Evolutionary conservation across 192 early-diverging fungal genomes (phyloP), one percentile per base, ranked within the genome.

Genomic region (Allomyces arbusculus): DNA sequence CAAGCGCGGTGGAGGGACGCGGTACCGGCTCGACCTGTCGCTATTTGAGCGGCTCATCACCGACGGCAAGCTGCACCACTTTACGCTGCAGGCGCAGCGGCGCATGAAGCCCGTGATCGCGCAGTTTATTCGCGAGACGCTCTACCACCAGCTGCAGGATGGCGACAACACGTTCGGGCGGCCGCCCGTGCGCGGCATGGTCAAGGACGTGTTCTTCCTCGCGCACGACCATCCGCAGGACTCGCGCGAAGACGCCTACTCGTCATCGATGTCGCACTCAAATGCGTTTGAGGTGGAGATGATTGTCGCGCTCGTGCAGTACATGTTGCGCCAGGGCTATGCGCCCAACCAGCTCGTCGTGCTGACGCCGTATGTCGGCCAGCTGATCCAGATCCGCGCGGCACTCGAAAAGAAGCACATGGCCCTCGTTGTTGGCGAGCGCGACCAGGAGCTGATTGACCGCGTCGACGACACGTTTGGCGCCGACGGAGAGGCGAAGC

Each of bases 351-450:
- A 73, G 16, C 64, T 76, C 58, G 72, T 70, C 22, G 63, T 76
- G 63, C 62, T 76, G 55, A 76, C 75, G 9, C 75, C 75, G 16
- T 76, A 76, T 44, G 66, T 69, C n/a, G 72, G 75, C n/a, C 75
- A 76, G 66, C 72, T 73, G 10, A 7, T 65, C 23, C 22, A 66
- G 61, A 22, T 74, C 8, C 69, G 70, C 19, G 65, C 65, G 61
- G 22, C 14, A 9, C 50, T 71, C 20, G 62, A 23, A 33, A 44
- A 62, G 16, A 14, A n/a, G 4, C 44, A 65, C 28, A 44, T 69
- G 25, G 66, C 66, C 24, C 68, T 74, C n/a, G 44, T 71, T 9
- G 44, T 74, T 10, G 64, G 64, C 43, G 73, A 74, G 33, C 50
- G 66, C 14, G 73, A 74, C 63, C 63, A 61, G 16, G 33, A 40